Base-by-base conservation (phyloP, 306 rosid genomes). In the Elaeagnus macrophylla region DNA sequence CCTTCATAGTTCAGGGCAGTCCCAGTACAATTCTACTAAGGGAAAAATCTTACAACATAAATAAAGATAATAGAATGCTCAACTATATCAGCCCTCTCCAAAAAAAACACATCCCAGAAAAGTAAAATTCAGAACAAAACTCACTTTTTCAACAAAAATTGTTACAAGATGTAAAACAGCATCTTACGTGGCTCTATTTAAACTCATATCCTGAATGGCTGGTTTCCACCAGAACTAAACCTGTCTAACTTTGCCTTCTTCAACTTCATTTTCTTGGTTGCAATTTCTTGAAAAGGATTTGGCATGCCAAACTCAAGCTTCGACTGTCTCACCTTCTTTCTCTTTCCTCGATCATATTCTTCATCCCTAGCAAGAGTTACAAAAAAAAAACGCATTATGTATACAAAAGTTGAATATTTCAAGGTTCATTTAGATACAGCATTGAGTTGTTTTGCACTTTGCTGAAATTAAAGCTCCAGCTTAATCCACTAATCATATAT, bases 171-270 rank as follows among this genome's bases (percentile, higher is more conserved):
- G 25, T 3, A 20, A 20, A 20, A 20, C 25, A 20, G 25, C 25
- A 20, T 20, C 25, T 1, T 1, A 20, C 3, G 25, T 20, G 25
- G 40, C 38, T 46, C 53, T 19, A 35, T 48, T 15, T 81, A 71
- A 81, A 77, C 72, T 86, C 71, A 86, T 81, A 84, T 86, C 85
- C 96, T 78, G 59, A 84, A 69, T 20, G 99, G 99, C 39, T 56
- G 74, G 56, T 76, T 80, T 59, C 80, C 25, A 20, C 25, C 84
- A 15, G 94, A 74, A 55, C 65, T 60, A 51, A 65, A 71, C 35
- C 66, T 73, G 20, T 81, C 78, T 51, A 75, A n/a, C 74, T 67
- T 86, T 35, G 67, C 70, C 60, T 47, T 76, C 71, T 90, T 83
- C 6, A 13, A 50, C 59, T 59, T 71, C 0, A 72, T 51, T 55